Conservation (phyloP, 116 monocot genomes). For the Papilionanthe hybrid region DNA sequence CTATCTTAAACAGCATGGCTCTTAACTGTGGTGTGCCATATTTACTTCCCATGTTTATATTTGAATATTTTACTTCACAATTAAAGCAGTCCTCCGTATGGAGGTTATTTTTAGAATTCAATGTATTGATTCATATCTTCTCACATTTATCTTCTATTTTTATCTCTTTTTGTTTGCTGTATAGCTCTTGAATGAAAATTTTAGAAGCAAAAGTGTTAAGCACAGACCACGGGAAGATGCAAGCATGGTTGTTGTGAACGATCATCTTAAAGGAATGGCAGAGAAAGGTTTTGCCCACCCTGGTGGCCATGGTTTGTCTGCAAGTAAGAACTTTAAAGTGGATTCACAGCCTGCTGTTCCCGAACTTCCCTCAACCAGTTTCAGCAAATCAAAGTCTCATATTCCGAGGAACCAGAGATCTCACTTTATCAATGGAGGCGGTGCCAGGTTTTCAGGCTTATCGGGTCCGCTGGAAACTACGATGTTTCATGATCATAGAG, state of each 20-base stretch:
- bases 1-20: too few relatives aligned
- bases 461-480: neutral
- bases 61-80: too few relatives aligned
- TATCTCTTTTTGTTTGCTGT: neutral
- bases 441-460: neutral
- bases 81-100: too few relatives aligned
- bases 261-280: slow-evolving; percentile 14
- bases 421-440: neutral
- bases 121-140: neutral
- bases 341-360: neutral
- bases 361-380: neutral
- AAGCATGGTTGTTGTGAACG: slow-evolving; percentile 23
- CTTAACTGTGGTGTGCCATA: too few relatives aligned
- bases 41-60: too few relatives aligned
- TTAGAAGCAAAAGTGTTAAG: slow-evolving; percentile 37
- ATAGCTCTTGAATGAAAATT: slow-evolving; percentile 13
- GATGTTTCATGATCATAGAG: neutral
- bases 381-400: neutral
- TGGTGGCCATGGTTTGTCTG: neutral
- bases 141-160: neutral
- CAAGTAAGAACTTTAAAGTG: neutral
- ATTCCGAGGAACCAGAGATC: slow-evolving; percentile 4
- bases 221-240: slow-evolving; percentile 24
- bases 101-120: too few relatives aligned
- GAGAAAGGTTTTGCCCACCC: slow-evolving; percentile 11